Base-by-base conservation (phyloP, 345 rosid genomes). In the Linum lewisii region DNA sequence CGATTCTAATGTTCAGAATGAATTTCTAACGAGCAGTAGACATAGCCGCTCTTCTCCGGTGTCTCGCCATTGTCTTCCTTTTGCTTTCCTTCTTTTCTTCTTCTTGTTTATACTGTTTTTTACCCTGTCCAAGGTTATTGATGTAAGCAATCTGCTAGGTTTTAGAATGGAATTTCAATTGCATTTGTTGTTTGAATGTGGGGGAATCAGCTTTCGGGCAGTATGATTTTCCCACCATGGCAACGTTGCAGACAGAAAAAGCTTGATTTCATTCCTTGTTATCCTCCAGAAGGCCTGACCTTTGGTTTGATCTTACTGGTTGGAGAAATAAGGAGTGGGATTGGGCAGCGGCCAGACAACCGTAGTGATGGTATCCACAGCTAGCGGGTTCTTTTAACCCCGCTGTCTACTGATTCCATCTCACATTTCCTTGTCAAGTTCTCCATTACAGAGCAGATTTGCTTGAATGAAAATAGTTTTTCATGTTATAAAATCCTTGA, bases 271-370 rank as follows among this genome's bases (percentile, higher is more conserved):
- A 52, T 20, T 53, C 57, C n/a, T n/a, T n/a, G n/a, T n/a, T n/a
- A n/a, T n/a, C n/a, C n/a, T n/a, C n/a, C n/a, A n/a, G n/a, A n/a
- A n/a, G n/a, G n/a, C n/a, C n/a, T n/a, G n/a, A n/a, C n/a, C n/a
- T n/a, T n/a, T n/a, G n/a, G 29, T 14, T 34, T 34, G 1, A 5
- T 11, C 38, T 23, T 21, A 16, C 9, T 18, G 22, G 22, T 18
- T 52, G 56, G 56, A 6, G 22, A 52, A 32, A n/a, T 38, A 36
- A 57, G 54, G 34, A 7, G 7, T 24, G 57, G 18, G 63, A 62
- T 70, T n/a, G 68, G 80, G 77, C 79, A 57, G 75, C 81, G 87
- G 84, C 77, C 84, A 79, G 84, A 79, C 87, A 82, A 82, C 87
- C 81, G 79, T 73, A 77, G 82, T 20, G 76, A 77, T 79, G 84